Percentiles rank a stretch among this genome's conserved stretches.
Conservation (phyloP, 495 filamentous ascomycete species). For the Aspergillus bridgeri region DNA sequence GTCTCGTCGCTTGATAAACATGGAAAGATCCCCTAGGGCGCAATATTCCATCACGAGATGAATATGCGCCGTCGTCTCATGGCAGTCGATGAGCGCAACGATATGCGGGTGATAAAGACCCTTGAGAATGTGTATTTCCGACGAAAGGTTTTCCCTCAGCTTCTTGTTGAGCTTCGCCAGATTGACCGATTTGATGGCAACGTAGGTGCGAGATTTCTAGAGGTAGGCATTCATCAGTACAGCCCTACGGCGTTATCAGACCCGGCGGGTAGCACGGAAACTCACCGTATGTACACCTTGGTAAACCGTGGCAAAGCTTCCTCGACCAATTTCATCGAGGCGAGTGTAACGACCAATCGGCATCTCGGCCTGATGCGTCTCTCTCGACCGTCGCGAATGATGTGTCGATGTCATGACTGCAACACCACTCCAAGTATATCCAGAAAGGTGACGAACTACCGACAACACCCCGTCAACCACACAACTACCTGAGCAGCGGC, state of each 20-base stretch:
- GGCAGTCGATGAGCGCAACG: slow-evolving; percentile 89
- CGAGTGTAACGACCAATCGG: slow-evolving; percentile 73
- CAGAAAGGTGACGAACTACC: slow-evolving; percentile 7
- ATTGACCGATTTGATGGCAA: slow-evolving; percentile 95
- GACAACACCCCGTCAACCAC: slow-evolving; percentile 34
- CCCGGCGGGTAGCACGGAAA: slow-evolving; percentile 12
- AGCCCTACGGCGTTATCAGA: slow-evolving; percentile 1
- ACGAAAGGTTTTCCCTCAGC: slow-evolving; percentile 90
- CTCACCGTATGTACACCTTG: slow-evolving; percentile 79
- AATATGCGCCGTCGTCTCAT: slow-evolving; percentile 81
- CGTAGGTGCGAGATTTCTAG: slow-evolving; percentile 61
- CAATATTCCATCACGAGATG: slow-evolving; percentile 99
- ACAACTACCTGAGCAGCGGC: slow-evolving; percentile 40
- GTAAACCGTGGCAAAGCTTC: slow-evolving; percentile 94
- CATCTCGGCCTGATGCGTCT: slow-evolving; percentile 52
- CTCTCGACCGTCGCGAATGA: slow-evolving; percentile 42
- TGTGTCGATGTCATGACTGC: slow-evolving; percentile 38
- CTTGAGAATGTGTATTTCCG: slow-evolving; percentile 92
- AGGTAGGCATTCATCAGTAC: background rate
- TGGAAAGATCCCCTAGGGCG: slow-evolving; percentile 84
- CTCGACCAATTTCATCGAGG: slow-evolving; percentile 84
- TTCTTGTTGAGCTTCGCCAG: slow-evolving; percentile 87
- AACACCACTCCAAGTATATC: slow-evolving; percentile 13
- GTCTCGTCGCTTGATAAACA: slow-evolving; percentile 92
- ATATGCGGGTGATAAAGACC: slow-evolving; percentile 93